Evolutionary conservation across 2,329 filamentous ascomycete genomes (phyloP).

Genomic region (Scytalidium lignicola): DNA sequence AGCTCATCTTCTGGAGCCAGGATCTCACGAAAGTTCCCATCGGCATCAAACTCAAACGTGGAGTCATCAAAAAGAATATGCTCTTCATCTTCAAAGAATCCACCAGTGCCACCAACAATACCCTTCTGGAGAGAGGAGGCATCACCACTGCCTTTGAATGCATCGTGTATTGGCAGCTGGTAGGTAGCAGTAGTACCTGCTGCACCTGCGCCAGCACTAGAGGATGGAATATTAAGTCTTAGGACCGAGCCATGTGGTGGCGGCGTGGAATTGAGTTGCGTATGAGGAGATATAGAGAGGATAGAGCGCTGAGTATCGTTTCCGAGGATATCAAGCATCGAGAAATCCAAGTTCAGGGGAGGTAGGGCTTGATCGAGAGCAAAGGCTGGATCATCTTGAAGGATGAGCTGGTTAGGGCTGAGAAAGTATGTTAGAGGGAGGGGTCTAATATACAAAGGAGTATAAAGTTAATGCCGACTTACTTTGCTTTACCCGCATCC

Average conservation of each 20-base stretch:
- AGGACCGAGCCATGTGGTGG: slow-evolving; percentile 31
- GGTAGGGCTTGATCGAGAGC: slow-evolving; percentile 60
- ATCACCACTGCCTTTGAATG: slow-evolving; percentile 10
- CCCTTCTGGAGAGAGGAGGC: slow-evolving; percentile 30
- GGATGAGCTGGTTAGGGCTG: slow-evolving; percentile 70
- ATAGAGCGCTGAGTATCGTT: slow-evolving; percentile 21
- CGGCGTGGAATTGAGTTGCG: slow-evolving; percentile 12
- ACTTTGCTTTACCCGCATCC: slow-evolving; percentile 69
- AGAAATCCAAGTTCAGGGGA: slow-evolving; percentile 50
- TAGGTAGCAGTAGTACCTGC: slow-evolving; percentile 20
- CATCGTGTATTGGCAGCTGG: slow-evolving; percentile 21
- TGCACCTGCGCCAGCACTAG: slow-evolving; percentile 34
- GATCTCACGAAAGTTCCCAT: slow-evolving; percentile 53
- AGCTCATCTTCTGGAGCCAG: slow-evolving; percentile 15
- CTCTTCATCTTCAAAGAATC: slow-evolving; percentile 31
- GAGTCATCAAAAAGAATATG: slow-evolving; percentile 43
- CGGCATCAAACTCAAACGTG: slow-evolving; percentile 56
- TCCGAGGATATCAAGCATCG: slow-evolving; percentile 30
- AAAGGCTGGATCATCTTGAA: slow-evolving; percentile 81
- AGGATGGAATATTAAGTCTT: slow-evolving; percentile 43
- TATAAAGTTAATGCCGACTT: slow-evolving; percentile 22
- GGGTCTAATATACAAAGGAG: no score
- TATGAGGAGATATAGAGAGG: slow-evolving; percentile 15
- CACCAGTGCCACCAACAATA: slow-evolving; percentile 22
- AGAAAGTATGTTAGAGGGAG: background rate